These are phyloP conservation scores for Calonectria naviculata DNA, from an alignment of 2,329 filamentous ascomycete genomes.

Conservation along the genomic window DNA sequence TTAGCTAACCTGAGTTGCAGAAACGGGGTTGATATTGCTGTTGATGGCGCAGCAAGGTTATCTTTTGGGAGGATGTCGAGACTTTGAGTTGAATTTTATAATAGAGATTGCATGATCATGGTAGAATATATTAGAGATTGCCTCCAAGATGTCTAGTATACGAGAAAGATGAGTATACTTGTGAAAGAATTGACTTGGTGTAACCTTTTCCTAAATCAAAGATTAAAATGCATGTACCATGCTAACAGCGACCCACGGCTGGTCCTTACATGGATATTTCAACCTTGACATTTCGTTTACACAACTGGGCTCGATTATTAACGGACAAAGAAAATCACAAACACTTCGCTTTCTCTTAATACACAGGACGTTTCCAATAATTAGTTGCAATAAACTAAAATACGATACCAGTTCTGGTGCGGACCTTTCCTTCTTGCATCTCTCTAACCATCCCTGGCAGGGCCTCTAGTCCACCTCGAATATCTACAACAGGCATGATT, in stretches of 20 bases:
- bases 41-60: slow-evolving; percentile 48
- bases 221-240: too few species aligned
- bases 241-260: too few species aligned
- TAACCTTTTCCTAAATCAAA: not conserved
- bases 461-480: slow-evolving; percentile 25
- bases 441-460: slow-evolving; percentile 21
- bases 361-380: not conserved
- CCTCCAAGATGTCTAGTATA: too few species aligned
- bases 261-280: too few species aligned
- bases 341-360: not conserved
- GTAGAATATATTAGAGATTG: not conserved
- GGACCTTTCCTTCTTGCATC: slow-evolving; percentile 23
- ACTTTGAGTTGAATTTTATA: slow-evolving; percentile 27
- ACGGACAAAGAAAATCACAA: not conserved
- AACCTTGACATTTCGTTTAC: too few species aligned
- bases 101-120: not conserved
- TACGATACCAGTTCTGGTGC: slow-evolving; percentile 20
- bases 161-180: not conserved
- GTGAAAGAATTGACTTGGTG: not conserved
- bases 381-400: slow-evolving; percentile 1
- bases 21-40: slow-evolving; percentile 49
- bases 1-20: slow-evolving; percentile 30
- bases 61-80: slow-evolving; percentile 42
- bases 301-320: not conserved
- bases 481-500: slow-evolving; percentile 25